Percentiles rank a stretch among this genome's conserved stretches.
These are phyloP conservation scores for Beauveria sp. DNA, from an alignment of 2,329 filamentous ascomycete genomes.

Conservation along the genomic window DNA sequence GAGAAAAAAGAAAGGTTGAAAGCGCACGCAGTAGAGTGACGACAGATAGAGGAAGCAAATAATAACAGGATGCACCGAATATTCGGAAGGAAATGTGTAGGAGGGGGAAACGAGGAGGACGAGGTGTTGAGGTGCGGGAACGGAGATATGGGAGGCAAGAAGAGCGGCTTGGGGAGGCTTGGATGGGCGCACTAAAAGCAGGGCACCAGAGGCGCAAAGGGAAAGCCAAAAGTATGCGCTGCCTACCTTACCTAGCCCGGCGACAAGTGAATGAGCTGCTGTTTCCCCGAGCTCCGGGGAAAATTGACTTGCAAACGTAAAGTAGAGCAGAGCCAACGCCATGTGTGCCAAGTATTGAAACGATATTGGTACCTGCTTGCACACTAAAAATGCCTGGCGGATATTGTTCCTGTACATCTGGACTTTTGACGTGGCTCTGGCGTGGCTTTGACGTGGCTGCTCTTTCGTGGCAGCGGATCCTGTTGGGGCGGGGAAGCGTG, in stretches of 20 bases:
- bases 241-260: not conserved
- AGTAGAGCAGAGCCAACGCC: too few relatives aligned
- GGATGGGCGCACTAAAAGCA: not conserved
- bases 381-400: not conserved
- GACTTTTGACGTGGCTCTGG: not conserved
- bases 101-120: not conserved
- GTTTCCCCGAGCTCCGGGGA: not conserved
- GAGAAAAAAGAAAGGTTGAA: not conserved
- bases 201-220: not conserved
- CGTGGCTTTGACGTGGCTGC: not conserved
- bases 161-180: not conserved
- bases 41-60: not conserved
- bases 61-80: not conserved
- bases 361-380: not conserved
- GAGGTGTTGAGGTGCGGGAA: conserved; percentile 11
- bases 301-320: not conserved
- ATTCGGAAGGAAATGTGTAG: not conserved
- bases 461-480: not conserved
- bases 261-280: not conserved
- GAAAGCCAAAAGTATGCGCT: not conserved
- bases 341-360: not conserved
- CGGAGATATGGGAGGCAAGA: conserved; percentile 4
- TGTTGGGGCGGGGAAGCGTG: conserved; percentile 7
- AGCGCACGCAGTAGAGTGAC: not conserved
- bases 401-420: not conserved